phyloP scores from a whole-genome alignment of 2,329 filamentous ascomycete species.

The Colletotrichum kahawae region DNA sequence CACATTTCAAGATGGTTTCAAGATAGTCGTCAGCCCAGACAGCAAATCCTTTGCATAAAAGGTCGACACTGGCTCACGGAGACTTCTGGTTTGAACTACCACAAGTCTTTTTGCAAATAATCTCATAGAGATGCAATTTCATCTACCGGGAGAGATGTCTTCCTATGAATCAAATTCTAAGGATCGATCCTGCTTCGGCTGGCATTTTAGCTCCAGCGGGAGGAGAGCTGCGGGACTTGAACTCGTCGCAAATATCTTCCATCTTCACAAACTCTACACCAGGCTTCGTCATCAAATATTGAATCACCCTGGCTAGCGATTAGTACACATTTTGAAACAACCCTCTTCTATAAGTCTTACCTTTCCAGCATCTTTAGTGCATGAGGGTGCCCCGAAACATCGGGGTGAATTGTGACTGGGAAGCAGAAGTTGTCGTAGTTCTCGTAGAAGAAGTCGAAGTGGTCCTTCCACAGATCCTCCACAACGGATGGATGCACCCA shows the following conservation, averaged over 20 bases:
- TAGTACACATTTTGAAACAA: neutral
- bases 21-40: no score
- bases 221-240: constrained; percentile 68
- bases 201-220: constrained; percentile 66
- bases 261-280: constrained; percentile 72
- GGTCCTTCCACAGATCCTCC: constrained; percentile 69
- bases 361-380: constrained; percentile 73
- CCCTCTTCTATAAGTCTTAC: neutral
- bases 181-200: constrained; percentile 32
- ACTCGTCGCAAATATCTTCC: constrained; percentile 72
- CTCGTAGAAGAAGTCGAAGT: constrained; percentile 76
- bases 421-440: constrained; percentile 81
- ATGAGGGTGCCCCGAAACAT: constrained; percentile 74
- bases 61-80: neutral
- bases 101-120: neutral
- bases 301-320: constrained; percentile 56
- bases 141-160: neutral
- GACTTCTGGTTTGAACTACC: neutral
- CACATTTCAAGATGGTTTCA: no score
- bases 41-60: no score
- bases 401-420: constrained; percentile 78
- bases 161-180: neutral
- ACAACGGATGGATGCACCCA: constrained; percentile 62
- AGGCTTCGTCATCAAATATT: constrained; percentile 67
- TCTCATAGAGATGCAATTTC: neutral